A percentile compares a stretch with the other conserved stretches of the same genome.
Conservation (phyloP, 202 grass and related monocot genomes). For the Dendrocalamus latiflorus region DNA sequence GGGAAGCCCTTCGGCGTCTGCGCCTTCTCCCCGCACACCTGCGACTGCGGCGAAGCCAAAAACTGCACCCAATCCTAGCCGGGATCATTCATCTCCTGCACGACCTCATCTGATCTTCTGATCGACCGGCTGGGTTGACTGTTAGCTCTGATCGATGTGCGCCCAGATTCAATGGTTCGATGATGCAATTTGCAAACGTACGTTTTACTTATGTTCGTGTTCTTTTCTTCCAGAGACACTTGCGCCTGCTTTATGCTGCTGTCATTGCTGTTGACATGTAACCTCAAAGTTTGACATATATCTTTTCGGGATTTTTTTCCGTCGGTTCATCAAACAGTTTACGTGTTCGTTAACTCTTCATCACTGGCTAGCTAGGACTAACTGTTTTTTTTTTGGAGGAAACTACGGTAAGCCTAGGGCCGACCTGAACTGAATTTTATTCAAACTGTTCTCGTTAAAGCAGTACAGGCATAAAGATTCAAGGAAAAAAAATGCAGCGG, state of each 20-base stretch:
- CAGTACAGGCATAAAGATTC: no score
- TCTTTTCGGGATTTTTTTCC: neutral
- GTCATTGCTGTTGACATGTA: neutral
- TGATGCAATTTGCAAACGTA: neutral
- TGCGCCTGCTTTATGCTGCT: neutral
- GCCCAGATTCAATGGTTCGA: neutral
- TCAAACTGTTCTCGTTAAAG: no score
- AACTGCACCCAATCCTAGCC: conserved; percentile 30
- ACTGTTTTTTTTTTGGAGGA: no score
- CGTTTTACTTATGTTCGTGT: no score
- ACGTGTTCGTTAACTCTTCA: neutral
- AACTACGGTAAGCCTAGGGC: no score
- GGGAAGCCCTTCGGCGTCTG: conserved; percentile 75
- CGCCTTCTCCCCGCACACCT: conserved; percentile 51
- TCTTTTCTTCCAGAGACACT: neutral
- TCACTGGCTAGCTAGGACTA: no score
- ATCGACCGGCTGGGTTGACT: neutral
- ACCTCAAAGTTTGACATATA: neutral
- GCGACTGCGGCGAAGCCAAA: conserved; percentile 33
- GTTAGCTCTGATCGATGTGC: neutral
- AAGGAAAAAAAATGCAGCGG: no score
- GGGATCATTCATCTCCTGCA: neutral
- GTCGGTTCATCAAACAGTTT: neutral
- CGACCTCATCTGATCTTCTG: neutral
- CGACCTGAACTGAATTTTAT: no score